Base-by-base conservation (phyloP, 768 basidiomycete species). In the Boletus eberwhitei region DNA sequence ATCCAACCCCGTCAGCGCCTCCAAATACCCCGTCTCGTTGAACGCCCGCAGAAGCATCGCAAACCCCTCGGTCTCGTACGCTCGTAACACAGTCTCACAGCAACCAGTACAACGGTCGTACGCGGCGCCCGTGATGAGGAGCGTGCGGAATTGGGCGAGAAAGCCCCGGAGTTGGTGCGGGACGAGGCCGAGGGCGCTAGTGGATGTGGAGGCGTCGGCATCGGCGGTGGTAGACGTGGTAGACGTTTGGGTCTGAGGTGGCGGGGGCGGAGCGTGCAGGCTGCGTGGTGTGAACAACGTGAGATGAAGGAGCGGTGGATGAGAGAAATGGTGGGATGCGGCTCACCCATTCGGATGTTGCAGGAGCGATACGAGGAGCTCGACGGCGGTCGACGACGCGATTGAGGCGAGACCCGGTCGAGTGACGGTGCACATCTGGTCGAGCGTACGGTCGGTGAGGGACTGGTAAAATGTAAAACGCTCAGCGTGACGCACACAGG, bases 351-450 rank as follows among this genome's bases (percentile, higher is more conserved):
- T 77, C 0, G 93, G 91, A 73, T 98, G 94, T 64, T 98, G 95
- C 8, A 98, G 61, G 4, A 97, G 72, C 0, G 93, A 90, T 2
- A 91, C 86, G 22, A 98, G 81, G 9, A 99, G 77, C 68, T 99
- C 97, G 2, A 98, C 96, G 0, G 93, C 94, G 0, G 88, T 90
- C 1, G 95, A 87, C 2, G 90, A 84, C 0, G 97, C 97, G 48
- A 98, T 93, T 0, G 93, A 84, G 0, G 96, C 97, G 2, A 98
- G 79, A 0, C 96, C 96, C 0, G 97, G 97, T 21, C 97, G 78
- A 0, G 96, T 98, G 31, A 99, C 97, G 1, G 97, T 98, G 68
- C 97, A 99, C 96, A 98, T 98, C 69, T 98, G 96, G 69, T 98
- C 97, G 14, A 98, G 81, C 4, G 95, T 96, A 39, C 94, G 81